Conservation (phyloP, 176 grass and related monocot genomes). For the Hyparrhenia diplandra region DNA sequence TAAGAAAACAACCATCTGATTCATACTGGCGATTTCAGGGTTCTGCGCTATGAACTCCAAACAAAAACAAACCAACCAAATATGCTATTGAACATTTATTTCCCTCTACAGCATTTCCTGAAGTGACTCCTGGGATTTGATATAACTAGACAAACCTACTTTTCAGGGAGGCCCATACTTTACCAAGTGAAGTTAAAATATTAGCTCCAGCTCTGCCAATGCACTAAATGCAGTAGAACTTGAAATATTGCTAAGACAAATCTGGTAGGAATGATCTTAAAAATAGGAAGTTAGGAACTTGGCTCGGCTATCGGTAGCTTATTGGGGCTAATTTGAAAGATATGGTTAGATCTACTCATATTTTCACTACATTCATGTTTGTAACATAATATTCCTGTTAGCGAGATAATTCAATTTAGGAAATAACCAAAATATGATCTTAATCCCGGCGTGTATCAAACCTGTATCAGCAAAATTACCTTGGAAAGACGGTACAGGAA, state of each 20-base stretch:
- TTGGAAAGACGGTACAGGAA: constrained; percentile 83
- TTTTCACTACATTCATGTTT: not conserved
- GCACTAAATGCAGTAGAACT: too few species aligned
- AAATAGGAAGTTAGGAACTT: too few species aligned
- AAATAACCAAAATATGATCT: not conserved
- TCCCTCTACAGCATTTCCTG: not conserved
- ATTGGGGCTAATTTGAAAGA: not conserved
- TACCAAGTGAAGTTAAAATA: not conserved
- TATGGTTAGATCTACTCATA: not conserved
- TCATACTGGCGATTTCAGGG: not conserved
- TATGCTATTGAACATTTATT: not conserved
- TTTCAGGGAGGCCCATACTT: not conserved
- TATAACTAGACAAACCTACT: not conserved
- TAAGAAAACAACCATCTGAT: too few species aligned
- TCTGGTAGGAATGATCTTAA: too few species aligned
- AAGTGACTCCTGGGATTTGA: not conserved
- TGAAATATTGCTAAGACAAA: not conserved
- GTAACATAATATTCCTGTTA: not conserved
- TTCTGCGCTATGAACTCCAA: not conserved
- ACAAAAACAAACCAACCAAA: not conserved
- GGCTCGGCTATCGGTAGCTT: not conserved
- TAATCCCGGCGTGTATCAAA: not conserved
- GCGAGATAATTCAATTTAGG: not conserved
- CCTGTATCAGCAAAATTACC: constrained; percentile 51
- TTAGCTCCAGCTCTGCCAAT: too few species aligned